These are phyloP conservation scores for Lophiotrema nucula DNA, from an alignment of 495 filamentous ascomycete species.

Conservation along the genomic window DNA sequence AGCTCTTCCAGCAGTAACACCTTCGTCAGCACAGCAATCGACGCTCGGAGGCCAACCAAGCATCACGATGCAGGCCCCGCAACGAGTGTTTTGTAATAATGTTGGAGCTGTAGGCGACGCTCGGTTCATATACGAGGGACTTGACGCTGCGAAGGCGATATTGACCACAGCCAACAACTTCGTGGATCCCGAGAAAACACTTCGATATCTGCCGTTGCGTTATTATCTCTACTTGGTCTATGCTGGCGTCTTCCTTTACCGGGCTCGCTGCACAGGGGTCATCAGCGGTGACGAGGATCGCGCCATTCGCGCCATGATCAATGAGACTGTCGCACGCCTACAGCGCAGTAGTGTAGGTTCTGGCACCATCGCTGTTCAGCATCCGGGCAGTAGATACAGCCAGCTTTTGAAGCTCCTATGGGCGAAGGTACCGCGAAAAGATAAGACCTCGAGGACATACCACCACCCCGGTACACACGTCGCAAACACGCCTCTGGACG, in stretches of 20 bases:
- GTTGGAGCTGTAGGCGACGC: slow-evolving; percentile 41
- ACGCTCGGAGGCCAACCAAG: slow-evolving; percentile 1
- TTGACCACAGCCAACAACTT: slow-evolving; percentile 42
- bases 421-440: slow-evolving; percentile 44
- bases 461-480: slow-evolving; percentile 43
- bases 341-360: slow-evolving; percentile 53
- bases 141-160: slow-evolving; percentile 42
- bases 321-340: slow-evolving; percentile 51
- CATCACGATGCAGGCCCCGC: slow-evolving; percentile 20
- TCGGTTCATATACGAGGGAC: slow-evolving; percentile 43
- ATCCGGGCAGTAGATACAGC: slow-evolving; percentile 56
- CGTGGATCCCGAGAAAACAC: slow-evolving; percentile 39
- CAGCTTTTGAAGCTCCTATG: slow-evolving; percentile 56
- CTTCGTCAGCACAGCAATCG: slow-evolving; percentile 14
- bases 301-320: slow-evolving; percentile 53
- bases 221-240: slow-evolving; percentile 52
- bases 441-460: slow-evolving; percentile 30
- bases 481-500: slow-evolving; percentile 45
- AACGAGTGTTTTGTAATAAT: slow-evolving; percentile 43
- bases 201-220: slow-evolving; percentile 40
- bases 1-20: slow-evolving; percentile 47
- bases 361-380: slow-evolving; percentile 39
- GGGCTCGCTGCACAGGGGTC: slow-evolving; percentile 58
- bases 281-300: slow-evolving; percentile 53
- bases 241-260: slow-evolving; percentile 57